These are phyloP conservation scores for Zygosaccharomyces pseudorouxii DNA, from an alignment of 805 yeast genomes.

Conservation along the genomic window DNA sequence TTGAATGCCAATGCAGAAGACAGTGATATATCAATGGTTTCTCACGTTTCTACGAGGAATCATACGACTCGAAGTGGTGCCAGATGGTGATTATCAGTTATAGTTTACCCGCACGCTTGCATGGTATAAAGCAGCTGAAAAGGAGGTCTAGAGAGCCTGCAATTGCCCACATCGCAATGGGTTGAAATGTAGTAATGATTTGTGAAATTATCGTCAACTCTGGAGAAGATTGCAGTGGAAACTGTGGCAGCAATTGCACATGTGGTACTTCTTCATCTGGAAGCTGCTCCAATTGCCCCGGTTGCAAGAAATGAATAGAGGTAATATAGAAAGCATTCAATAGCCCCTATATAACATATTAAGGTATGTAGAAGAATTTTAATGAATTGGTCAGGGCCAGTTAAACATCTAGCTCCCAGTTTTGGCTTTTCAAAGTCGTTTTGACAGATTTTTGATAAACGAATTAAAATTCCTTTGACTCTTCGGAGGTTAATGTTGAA, in stretches of 20 bases:
- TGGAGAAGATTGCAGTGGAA: constrained; percentile 12
- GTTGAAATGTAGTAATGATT: constrained; percentile 2
- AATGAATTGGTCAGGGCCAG: not conserved
- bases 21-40: constrained; percentile 36
- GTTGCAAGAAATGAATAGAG: constrained; percentile 12
- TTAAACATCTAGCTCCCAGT: not conserved
- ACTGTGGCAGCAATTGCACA: constrained; percentile 14
- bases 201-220: constrained; percentile 11
- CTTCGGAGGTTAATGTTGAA: not conserved
- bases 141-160: not conserved
- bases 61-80: constrained; percentile 35
- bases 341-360: not conserved
- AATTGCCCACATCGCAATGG: not conserved
- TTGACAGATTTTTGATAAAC: not conserved
- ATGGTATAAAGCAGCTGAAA: not conserved
- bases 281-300: constrained; percentile 13
- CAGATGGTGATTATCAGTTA: constrained; percentile 18
- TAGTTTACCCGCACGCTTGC: not conserved
- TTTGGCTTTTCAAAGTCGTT: not conserved
- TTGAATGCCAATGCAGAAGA: constrained; percentile 28
- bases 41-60: constrained; percentile 30
- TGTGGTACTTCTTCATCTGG: constrained; percentile 14
- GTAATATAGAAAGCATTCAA: not conserved
- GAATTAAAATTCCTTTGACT: constrained; percentile 1
- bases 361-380: not conserved